A percentile compares a stretch with the other conserved stretches of the same genome.
These are phyloP conservation scores for Solanum neorickii DNA, from an alignment of 257 asterid genomes.

Conservation along the genomic window DNA sequence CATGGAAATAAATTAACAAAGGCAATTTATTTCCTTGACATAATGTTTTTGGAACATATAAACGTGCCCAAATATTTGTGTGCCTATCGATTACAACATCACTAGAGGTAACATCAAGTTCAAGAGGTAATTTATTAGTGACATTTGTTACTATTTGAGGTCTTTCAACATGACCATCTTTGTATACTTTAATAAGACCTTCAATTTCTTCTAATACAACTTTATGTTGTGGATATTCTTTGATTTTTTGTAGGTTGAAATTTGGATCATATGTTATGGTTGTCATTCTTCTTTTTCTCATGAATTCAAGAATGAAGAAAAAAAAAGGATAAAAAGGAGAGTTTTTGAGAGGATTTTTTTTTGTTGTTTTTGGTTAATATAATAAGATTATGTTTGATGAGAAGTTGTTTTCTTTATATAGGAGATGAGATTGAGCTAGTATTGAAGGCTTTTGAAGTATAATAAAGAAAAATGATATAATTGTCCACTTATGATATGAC, in stretches of 20 bases:
- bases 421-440: constrained; percentile 16
- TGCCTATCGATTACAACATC: constrained; percentile 49
- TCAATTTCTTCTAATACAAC: constrained; percentile 46
- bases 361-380: background rate
- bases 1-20: constrained; percentile 65
- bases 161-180: constrained; percentile 75
- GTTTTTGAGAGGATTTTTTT: background rate
- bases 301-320: background rate
- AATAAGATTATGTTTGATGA: background rate
- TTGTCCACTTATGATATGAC: background rate
- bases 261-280: constrained; percentile 29
- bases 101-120: constrained; percentile 33
- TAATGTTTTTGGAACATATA: constrained; percentile 40
- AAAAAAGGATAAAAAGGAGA: background rate
- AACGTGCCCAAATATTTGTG: constrained; percentile 66
- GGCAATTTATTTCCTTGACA: constrained; percentile 20
- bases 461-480: background rate
- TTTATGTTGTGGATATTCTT: constrained; percentile 16
- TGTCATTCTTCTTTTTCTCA: constrained; percentile 28
- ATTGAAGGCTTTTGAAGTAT: background rate
- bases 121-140: constrained; percentile 24
- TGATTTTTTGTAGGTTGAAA: constrained; percentile 25
- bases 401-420: constrained; percentile 18
- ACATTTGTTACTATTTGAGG: constrained; percentile 49
- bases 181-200: constrained; percentile 54